Evolutionary conservation across 805 yeast species (phyloP).

Genomic region (Barnettozyma pratensis): DNA sequence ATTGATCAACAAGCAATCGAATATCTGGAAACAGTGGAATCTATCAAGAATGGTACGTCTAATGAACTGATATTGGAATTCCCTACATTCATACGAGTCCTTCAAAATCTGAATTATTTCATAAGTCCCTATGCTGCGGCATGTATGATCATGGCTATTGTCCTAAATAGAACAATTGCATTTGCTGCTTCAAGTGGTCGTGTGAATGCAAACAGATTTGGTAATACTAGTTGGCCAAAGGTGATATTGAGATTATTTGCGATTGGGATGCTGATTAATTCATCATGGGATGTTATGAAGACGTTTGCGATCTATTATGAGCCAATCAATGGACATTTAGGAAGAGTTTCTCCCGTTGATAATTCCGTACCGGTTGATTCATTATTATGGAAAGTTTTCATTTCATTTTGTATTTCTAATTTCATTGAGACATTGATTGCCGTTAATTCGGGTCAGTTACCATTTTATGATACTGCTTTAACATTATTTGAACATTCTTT

Average conservation of each 20-base stretch:
- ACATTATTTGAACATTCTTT: slow-evolving; percentile 72
- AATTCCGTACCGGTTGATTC: slow-evolving; percentile 19
- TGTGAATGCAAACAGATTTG: slow-evolving; percentile 8
- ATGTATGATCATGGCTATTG: slow-evolving; percentile 53
- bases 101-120: background rate
- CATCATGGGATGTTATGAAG: background rate
- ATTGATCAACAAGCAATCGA: slow-evolving; percentile 1
- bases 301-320: background rate
- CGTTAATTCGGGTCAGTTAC: slow-evolving; percentile 48
- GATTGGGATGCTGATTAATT: slow-evolving; percentile 12
- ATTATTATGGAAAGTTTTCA: slow-evolving; percentile 54
- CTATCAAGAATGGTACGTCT: background rate
- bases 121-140: slow-evolving; percentile 35
- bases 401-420: slow-evolving; percentile 54
- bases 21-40: background rate
- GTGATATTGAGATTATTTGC: slow-evolving; percentile 31
- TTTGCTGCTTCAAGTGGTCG: slow-evolving; percentile 45
- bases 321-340: background rate
- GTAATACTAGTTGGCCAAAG: slow-evolving; percentile 15
- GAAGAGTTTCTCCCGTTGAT: background rate
- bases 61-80: slow-evolving; percentile 1
- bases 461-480: slow-evolving; percentile 60
- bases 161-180: slow-evolving; percentile 51
- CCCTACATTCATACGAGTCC: background rate
- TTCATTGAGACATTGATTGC: slow-evolving; percentile 63